A percentile compares a stretch with the other conserved stretches of the same genome.
phyloP scores from a whole-genome alignment of 2,329 filamentous ascomycete genomes.

The Pseudogymnoascus sp. region DNA sequence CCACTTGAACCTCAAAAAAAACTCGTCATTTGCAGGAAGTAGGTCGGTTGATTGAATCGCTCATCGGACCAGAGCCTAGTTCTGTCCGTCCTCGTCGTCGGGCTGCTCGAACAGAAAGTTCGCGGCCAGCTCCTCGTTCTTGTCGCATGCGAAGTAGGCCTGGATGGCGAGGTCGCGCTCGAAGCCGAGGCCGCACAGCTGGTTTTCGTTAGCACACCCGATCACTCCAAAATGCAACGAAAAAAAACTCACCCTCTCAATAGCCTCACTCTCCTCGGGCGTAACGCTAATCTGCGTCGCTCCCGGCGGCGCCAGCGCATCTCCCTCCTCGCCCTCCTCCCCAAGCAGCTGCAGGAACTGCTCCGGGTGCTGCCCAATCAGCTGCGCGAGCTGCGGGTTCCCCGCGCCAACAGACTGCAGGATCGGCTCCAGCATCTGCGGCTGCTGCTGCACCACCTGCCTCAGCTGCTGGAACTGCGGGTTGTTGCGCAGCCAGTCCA shows the following conservation, averaged over 20 bases:
- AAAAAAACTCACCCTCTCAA: slow-evolving; percentile 67
- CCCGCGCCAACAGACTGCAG: slow-evolving; percentile 90
- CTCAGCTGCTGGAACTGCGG: slow-evolving; percentile 96
- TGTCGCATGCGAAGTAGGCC: slow-evolving; percentile 98
- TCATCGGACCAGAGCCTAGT: slow-evolving; percentile 29
- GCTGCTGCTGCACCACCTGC: slow-evolving; percentile 94
- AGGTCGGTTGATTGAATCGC: neutral
- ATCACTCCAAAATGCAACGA: slow-evolving; percentile 6
- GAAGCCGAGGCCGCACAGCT: slow-evolving; percentile 91
- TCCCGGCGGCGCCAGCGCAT: slow-evolving; percentile 69
- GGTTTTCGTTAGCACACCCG: slow-evolving; percentile 17
- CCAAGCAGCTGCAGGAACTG: slow-evolving; percentile 86
- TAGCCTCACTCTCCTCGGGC: slow-evolving; percentile 92
- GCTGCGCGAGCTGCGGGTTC: slow-evolving; percentile 86
- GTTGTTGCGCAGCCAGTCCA: slow-evolving; percentile 92
- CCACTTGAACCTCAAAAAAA: neutral
- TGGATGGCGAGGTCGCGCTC: slow-evolving; percentile 90
- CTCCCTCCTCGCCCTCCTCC: slow-evolving; percentile 80
- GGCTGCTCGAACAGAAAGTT: slow-evolving; percentile 98
- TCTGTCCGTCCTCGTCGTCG: slow-evolving; percentile 63
- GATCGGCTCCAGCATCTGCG: slow-evolving; percentile 97
- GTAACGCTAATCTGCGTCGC: slow-evolving; percentile 87
- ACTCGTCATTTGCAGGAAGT: neutral
- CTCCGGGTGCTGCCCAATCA: slow-evolving; percentile 87
- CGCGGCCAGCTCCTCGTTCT: slow-evolving; percentile 96